Evolutionary conservation across 176 grass and related monocot species (phyloP).

Genomic region (Bolboschoenus planiculmis): DNA sequence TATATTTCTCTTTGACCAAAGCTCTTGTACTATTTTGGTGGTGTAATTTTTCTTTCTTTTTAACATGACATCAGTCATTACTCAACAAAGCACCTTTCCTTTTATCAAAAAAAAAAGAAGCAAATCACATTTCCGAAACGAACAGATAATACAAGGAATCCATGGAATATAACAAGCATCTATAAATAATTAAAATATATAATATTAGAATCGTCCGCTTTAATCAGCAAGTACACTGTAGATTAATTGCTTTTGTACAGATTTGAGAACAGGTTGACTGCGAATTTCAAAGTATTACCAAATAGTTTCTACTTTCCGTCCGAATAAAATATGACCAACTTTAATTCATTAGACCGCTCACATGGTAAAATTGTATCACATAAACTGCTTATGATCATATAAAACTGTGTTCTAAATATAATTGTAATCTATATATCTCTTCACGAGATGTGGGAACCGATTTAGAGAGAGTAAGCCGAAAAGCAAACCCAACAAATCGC

Average conservation of each 20-base stretch:
- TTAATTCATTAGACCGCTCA: not conserved
- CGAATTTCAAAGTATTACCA: not conserved
- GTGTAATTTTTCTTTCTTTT: not conserved
- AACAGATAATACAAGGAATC: not conserved
- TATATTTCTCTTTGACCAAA: not conserved
- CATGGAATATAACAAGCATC: not conserved
- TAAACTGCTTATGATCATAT: too few species aligned
- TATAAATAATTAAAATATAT: too few species aligned
- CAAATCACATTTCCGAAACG: not conserved
- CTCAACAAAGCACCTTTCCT: not conserved
- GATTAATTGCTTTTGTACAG: not conserved
- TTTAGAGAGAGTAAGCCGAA: not conserved
- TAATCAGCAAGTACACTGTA: not conserved
- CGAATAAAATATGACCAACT: not conserved
- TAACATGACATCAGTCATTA: not conserved
- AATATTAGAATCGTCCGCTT: not conserved
- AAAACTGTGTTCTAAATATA: too few species aligned
- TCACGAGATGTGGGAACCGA: not conserved
- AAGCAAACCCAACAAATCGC: not conserved
- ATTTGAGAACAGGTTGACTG: not conserved
- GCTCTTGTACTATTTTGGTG: not conserved
- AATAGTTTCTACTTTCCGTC: not conserved
- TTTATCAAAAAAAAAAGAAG: too few species aligned
- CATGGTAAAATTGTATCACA: not conserved
- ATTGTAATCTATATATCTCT: not conserved